Conservation (phyloP, 441 rosid genomes). For the Isatis lusitanica region DNA sequence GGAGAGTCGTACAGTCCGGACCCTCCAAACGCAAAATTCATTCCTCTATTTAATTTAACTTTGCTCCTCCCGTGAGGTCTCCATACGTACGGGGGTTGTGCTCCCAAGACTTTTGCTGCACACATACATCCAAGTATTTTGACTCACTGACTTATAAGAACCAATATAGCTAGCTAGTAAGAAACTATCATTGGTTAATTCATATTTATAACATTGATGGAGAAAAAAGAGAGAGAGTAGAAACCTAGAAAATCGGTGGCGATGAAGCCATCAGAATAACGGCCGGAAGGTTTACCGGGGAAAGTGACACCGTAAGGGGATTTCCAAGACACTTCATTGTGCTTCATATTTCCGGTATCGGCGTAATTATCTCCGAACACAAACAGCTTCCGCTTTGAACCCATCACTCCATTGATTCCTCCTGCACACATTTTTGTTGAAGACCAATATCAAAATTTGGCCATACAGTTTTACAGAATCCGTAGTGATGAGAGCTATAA, state of each 20-base stretch:
- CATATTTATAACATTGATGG: background rate
- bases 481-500: background rate
- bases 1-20: conserved; percentile 55
- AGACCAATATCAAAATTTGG: background rate
- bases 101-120: conserved; percentile 26
- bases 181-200: too few species aligned
- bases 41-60: conserved; percentile 41
- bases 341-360: conserved; percentile 57
- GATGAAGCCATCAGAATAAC: conserved; percentile 70
- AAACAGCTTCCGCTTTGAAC: conserved; percentile 41
- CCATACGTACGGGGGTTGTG: conserved; percentile 61
- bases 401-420: background rate
- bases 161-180: too few species aligned
- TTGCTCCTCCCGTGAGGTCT: conserved; percentile 33
- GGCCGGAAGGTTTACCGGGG: conserved; percentile 70
- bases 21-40: conserved; percentile 81
- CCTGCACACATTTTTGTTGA: background rate
- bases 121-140: background rate
- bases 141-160: too few species aligned
- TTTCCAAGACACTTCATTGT: conserved; percentile 40
- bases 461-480: too few species aligned
- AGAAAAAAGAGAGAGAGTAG: background rate
- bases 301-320: conserved; percentile 57
- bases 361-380: conserved; percentile 71
- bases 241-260: conserved; percentile 62